Base-by-base conservation (phyloP, 164 flowering plant species). In the Protea cynaroides region DNA sequence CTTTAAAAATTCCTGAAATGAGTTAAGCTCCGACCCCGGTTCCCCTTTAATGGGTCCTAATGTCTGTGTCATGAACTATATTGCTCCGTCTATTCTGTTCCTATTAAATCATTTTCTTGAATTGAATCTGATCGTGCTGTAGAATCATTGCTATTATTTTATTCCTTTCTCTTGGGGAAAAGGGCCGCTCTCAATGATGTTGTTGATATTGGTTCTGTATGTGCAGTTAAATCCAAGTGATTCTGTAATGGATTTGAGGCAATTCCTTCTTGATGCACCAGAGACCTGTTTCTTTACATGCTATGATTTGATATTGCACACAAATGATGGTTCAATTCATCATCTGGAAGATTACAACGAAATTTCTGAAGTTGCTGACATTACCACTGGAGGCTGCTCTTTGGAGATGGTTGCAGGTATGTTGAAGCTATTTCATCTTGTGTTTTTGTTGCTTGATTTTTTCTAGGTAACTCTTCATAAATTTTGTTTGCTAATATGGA, bases 181-280 rank as follows among this genome's bases (percentile, higher is more conserved):
- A 49, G 1, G 18, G 18, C 18, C 52, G 15, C 52, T 43, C 10
- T 17, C 19, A 17, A 12, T 63, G 43, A 11, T 56, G 13, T 21
- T 47, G 19, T 24, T 44, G 25, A 51, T 56, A 24, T 65, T 71
- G 21, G 36, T 25, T 21, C 73, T 66, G 29, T 19, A 56, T 51
- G 23, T 78, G 68, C 88, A 92, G 97, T 79, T 92, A 75, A 95
- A 83, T 70, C 97, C 97, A n/a, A 96, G 96, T 59, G 99, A 95
- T 78, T 86, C 97, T 52, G 96, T 92, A 8, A 88, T 95, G 99
- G 99, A 95, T 71, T 77, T 92, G 74, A 78, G 97, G 66, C 99
- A 92, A 66, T 95, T 95, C 74, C 97, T 95, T 75, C 97, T 92
- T 76, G 99, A 95, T 79, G 96, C 97, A 59, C 88, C 96, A 8